Evolutionary conservation across 805 yeast genomes (phyloP), one percentile per base, ranked within the genome.

Genomic region (Candida arabinofermentans): DNA sequence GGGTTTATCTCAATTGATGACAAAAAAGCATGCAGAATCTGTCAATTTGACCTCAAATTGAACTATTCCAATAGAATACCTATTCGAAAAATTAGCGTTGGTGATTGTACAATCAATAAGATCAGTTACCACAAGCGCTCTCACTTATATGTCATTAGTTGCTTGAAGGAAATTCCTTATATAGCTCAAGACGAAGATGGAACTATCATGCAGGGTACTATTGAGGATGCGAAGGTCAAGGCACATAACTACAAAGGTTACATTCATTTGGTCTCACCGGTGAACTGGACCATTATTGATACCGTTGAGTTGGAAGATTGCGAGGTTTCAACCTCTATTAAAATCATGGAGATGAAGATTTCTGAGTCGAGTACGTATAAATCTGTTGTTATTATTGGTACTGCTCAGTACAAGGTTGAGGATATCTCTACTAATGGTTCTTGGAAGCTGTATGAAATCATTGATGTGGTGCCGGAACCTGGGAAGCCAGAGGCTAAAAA

Each of bases 391-490:
- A 80, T 87, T 1, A 69, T 83, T n/a, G 98, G 97, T 2, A 77
- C 90, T 2, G 84, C 93, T 0, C 69, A 73, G 41, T 74, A 80
- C 39, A 72, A 91, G 43, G 79, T 81, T 44, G 99, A 91, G 57
- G 96, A 89, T 63, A 65, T 83, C 44, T 75, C 86, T 3, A 76
- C 95, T 0, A 77, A 79, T 53, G 99, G 99, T 0, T 69, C 81
- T 1, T 84, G 87, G 62, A 77, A 78, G 43, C 66, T 90, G 1
- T 81, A 67, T 54, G 96, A 89, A 49, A 71, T 86, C 24, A 81
- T 84, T 41, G 89, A 82, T 44, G 83, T 89, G 59, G 87, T 86
- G 48, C 96, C 96, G 0, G 96, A 88, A 55, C 91, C 91, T 1
- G 89, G 83, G 0, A 75, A 73, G 44, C 96, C 96, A 0, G 95